These are phyloP conservation scores for Epichloe aotearoae DNA, from an alignment of 2,329 filamentous ascomycete species.

Conservation along the genomic window DNA sequence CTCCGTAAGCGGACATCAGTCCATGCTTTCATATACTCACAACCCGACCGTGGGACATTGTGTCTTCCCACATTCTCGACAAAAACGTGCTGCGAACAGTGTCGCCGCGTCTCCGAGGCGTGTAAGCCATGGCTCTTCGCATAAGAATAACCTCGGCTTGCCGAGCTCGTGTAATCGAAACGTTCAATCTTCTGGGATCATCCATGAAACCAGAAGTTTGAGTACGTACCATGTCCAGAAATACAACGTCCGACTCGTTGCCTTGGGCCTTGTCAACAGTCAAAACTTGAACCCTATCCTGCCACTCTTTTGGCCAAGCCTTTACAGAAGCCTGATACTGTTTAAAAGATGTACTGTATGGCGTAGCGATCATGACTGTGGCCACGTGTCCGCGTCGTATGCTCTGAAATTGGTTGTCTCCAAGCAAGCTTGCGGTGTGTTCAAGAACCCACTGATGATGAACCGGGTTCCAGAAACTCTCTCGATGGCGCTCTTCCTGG, in stretches of 20 bases:
- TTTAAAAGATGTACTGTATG: conserved; percentile 25
- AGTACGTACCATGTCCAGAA: conserved; percentile 33
- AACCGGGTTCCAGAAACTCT: conserved; percentile 27
- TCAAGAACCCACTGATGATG: conserved; percentile 25
- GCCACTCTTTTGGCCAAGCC: conserved; percentile 14
- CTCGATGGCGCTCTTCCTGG: conserved; percentile 14
- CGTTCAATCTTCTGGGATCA: conserved; percentile 30
- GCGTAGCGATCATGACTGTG: conserved; percentile 29
- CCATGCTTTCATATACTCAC: background rate
- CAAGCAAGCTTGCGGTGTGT: conserved; percentile 16
- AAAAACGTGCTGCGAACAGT: conserved; percentile 11
- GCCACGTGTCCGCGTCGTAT: conserved; percentile 17
- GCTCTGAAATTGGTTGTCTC: conserved; percentile 1
- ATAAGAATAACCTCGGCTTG: conserved; percentile 34
- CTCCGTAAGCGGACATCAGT: background rate
- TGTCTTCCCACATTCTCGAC: conserved; percentile 20
- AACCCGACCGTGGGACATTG: conserved; percentile 6
- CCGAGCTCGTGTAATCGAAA: conserved; percentile 30
- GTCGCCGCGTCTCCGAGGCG: background rate
- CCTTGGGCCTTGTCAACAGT: conserved; percentile 34
- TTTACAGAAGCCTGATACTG: conserved; percentile 21
- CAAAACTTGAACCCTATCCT: conserved; percentile 23
- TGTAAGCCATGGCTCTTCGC: conserved; percentile 23
- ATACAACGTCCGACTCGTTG: conserved; percentile 33
- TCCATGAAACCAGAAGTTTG: conserved; percentile 27